Conservation (phyloP, 2,329 filamentous ascomycete species). For the Boeremia exigua region DNA sequence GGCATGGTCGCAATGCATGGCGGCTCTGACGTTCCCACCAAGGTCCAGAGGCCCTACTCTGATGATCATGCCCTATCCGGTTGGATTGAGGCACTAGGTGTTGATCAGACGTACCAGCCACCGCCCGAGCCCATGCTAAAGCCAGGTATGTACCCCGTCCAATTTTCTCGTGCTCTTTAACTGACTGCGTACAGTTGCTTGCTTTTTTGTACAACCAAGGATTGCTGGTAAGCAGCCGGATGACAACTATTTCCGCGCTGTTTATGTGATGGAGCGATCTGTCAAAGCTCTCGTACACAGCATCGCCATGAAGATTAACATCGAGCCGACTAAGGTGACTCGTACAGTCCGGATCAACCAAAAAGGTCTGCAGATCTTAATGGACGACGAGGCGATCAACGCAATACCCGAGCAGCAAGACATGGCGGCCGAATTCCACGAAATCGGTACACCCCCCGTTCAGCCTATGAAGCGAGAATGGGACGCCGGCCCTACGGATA, state of each 20-base stretch:
- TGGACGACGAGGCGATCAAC: conserved; percentile 88
- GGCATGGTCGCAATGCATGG: conserved; percentile 50
- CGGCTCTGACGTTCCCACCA: conserved; percentile 61
- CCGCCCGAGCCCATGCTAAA: conserved; percentile 75
- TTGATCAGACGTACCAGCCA: conserved; percentile 84
- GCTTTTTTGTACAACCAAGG: conserved; percentile 78
- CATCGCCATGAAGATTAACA: conserved; percentile 78
- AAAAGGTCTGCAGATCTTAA: conserved; percentile 78
- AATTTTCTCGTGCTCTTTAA: conserved; percentile 16
- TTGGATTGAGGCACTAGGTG: conserved; percentile 89
- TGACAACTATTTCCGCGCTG: conserved; percentile 77
- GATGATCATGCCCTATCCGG: conserved; percentile 72
- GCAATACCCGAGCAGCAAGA: conserved; percentile 90
- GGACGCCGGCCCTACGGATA: conserved; percentile 56
- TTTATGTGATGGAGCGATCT: conserved; percentile 82
- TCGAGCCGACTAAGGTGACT: conserved; percentile 74
- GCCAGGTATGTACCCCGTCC: conserved; percentile 55
- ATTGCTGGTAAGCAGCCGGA: conserved; percentile 56
- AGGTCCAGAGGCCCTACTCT: conserved; percentile 62
- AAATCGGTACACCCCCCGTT: conserved; percentile 59
- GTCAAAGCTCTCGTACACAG: conserved; percentile 74
- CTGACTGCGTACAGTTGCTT: conserved; percentile 69
- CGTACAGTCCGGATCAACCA: conserved; percentile 75
- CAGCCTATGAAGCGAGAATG: conserved; percentile 59
- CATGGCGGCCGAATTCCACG: conserved; percentile 75